These are phyloP conservation scores for Diversispora eburnea DNA, from an alignment of 192 early-diverging fungal genomes.

Conservation along the genomic window DNA sequence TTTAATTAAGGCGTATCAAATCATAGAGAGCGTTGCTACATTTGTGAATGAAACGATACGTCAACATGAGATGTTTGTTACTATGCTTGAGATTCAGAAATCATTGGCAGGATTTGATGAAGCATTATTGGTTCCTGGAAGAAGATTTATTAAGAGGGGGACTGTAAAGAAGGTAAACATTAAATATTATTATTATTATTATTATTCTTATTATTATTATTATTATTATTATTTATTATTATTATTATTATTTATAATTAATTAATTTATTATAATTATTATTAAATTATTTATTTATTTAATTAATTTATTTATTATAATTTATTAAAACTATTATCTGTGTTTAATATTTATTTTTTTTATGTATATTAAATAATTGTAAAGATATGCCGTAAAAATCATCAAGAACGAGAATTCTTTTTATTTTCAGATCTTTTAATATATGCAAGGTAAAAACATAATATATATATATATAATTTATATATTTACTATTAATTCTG, in stretches of 20 bases:
- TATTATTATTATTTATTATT: neutral
- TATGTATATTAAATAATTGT: too few relatives aligned
- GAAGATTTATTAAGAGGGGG: constrained; percentile 62
- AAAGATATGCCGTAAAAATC: constrained; percentile 63
- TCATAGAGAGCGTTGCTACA: constrained; percentile 65
- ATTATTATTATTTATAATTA: neutral
- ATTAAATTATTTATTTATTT: neutral
- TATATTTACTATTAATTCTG: neutral
- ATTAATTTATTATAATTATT: too few relatives aligned
- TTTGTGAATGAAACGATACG: constrained; percentile 80
- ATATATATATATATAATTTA: neutral
- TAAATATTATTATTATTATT: neutral
- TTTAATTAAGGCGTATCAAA: constrained; percentile 60
- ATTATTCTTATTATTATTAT: neutral
- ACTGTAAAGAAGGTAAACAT: constrained; percentile 53
- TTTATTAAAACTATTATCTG: too few relatives aligned
- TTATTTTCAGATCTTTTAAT: constrained; percentile 77
- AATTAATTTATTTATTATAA: too few relatives aligned
- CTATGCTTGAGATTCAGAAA: constrained; percentile 68
- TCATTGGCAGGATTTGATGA: constrained; percentile 62
- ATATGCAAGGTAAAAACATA: constrained; percentile 47
- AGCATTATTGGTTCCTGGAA: constrained; percentile 65
- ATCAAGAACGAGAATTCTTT: constrained; percentile 69
- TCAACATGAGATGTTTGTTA: constrained; percentile 70
- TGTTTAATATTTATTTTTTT: too few relatives aligned